phyloP scores from a whole-genome alignment of 768 basidiomycete genomes.

The Pleurotus salmoneostramineus region DNA sequence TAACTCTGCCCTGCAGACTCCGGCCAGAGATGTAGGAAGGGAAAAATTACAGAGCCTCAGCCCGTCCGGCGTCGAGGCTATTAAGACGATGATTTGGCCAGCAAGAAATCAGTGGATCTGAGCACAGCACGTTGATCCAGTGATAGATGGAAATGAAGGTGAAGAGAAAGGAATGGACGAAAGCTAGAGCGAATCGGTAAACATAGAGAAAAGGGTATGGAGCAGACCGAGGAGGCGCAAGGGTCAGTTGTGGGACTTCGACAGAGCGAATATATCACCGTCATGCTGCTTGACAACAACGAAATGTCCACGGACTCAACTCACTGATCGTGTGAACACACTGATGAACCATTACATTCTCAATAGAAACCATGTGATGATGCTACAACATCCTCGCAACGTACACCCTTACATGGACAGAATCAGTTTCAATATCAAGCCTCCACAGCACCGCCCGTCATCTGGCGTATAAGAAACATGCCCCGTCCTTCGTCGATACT shows the following conservation, averaged over 20 bases:
- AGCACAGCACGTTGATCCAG: not conserved
- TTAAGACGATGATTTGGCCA: not conserved
- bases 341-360: too few relatives aligned
- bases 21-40: not conserved
- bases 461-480: slow-evolving; percentile 74
- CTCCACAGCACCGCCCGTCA: slow-evolving; percentile 50
- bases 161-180: not conserved
- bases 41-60: not conserved
- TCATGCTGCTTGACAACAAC: not conserved
- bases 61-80: not conserved
- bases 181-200: not conserved
- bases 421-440: not conserved
- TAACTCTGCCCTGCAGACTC: slow-evolving; percentile 1
- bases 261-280: not conserved
- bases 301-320: not conserved
- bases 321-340: not conserved
- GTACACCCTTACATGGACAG: not conserved
- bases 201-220: not conserved
- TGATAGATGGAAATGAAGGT: not conserved
- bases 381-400: too few relatives aligned
- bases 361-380: too few relatives aligned
- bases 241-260: too few relatives aligned
- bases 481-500: slow-evolving; percentile 68
- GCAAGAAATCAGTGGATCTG: not conserved
- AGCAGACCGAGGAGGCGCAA: not conserved